Evolutionary conservation across 352 stramenopile species (phyloP).

Genomic region (Phytophthora tubulina): DNA sequence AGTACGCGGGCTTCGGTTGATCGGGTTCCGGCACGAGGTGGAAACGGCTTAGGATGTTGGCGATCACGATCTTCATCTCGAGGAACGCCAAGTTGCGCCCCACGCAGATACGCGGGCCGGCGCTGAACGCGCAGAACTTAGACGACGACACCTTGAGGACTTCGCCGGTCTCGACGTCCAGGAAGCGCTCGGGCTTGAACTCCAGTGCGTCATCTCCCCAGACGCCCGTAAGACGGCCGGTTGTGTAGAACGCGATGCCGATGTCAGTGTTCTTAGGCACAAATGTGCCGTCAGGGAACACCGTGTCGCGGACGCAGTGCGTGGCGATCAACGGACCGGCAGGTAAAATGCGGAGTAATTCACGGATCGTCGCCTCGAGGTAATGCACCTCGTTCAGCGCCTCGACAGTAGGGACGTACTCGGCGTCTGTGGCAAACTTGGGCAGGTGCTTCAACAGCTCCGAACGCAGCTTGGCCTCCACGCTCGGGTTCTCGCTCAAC

Average conservation of each 20-base stretch:
- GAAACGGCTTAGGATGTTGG: slow-evolving; percentile 61
- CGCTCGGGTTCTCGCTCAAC: slow-evolving; percentile 57
- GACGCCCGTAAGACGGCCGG: slow-evolving; percentile 53
- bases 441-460: slow-evolving; percentile 57
- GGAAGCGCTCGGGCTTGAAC: slow-evolving; percentile 65
- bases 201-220: slow-evolving; percentile 60
- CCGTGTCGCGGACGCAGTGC: slow-evolving; percentile 51
- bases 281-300: slow-evolving; percentile 70
- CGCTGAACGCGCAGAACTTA: slow-evolving; percentile 76
- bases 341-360: slow-evolving; percentile 69
- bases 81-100: slow-evolving; percentile 59
- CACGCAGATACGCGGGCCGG: slow-evolving; percentile 60
- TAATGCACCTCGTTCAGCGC: slow-evolving; percentile 57
- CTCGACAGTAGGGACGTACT: slow-evolving; percentile 44
- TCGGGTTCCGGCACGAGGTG: slow-evolving; percentile 47
- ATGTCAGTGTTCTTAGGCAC: slow-evolving; percentile 55
- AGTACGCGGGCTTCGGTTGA: slow-evolving; percentile 48
- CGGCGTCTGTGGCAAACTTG: slow-evolving; percentile 29
- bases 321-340: slow-evolving; percentile 58
- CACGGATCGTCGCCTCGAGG: slow-evolving; percentile 62
- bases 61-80: slow-evolving; percentile 68
- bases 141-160: slow-evolving; percentile 52
- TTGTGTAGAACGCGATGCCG: slow-evolving; percentile 57
- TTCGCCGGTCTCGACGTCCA: slow-evolving; percentile 48
- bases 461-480: slow-evolving; percentile 49